These are phyloP conservation scores for Aspergillus latus DNA, from an alignment of 2,329 filamentous ascomycete species.

Conservation along the genomic window DNA sequence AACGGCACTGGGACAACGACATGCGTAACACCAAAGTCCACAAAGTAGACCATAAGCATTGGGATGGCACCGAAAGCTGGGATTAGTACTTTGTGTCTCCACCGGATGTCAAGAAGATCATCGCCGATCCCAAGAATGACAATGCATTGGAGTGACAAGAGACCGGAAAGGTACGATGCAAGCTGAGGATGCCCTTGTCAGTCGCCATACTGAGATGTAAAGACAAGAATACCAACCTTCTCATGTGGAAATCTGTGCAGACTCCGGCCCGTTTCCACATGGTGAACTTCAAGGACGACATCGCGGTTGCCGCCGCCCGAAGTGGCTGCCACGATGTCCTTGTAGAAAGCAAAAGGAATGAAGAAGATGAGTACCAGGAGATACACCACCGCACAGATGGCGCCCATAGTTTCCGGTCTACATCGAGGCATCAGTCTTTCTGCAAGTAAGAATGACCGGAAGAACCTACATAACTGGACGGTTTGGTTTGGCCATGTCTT, in stretches of 20 bases:
- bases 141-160: slow-evolving; percentile 87
- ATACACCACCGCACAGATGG: slow-evolving; percentile 89
- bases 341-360: slow-evolving; percentile 96
- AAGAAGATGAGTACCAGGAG: slow-evolving; percentile 85
- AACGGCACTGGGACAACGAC: slow-evolving; percentile 88
- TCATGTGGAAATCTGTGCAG: slow-evolving; percentile 91
- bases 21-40: slow-evolving; percentile 95
- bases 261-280: slow-evolving; percentile 78
- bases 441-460: background rate
- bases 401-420: slow-evolving; percentile 92
- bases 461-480: slow-evolving; percentile 66
- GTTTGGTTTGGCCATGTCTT: slow-evolving; percentile 77
- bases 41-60: slow-evolving; percentile 94
- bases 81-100: slow-evolving; percentile 98
- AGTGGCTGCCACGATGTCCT: slow-evolving; percentile 93
- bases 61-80: slow-evolving; percentile 91
- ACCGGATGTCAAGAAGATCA: slow-evolving; percentile 96
- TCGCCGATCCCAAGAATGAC: slow-evolving; percentile 90
- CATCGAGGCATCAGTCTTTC: slow-evolving; percentile 11
- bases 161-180: slow-evolving; percentile 89
- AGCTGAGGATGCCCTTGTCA: slow-evolving; percentile 55
- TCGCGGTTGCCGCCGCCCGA: slow-evolving; percentile 91
- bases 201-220: background rate
- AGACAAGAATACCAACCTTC: slow-evolving; percentile 61
- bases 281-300: slow-evolving; percentile 70